These are phyloP conservation scores for Anisodus acutangulus DNA, from an alignment of 257 asterid species.

Conservation along the genomic window DNA sequence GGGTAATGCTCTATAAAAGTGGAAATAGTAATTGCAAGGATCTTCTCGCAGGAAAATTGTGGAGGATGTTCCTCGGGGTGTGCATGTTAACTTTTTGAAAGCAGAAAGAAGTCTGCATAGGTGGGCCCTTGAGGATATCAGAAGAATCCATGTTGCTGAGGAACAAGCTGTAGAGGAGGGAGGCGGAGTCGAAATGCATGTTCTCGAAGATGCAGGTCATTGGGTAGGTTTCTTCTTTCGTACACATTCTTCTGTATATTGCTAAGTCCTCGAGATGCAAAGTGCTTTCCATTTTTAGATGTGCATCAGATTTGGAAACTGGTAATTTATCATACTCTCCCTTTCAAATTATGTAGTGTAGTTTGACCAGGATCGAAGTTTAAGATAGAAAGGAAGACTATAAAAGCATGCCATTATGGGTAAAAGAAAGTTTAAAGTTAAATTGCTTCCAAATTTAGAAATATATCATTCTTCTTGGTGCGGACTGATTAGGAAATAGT, in stretches of 20 bases:
- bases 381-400: background rate
- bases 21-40: conserved; percentile 1
- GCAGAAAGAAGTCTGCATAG: conserved; percentile 97
- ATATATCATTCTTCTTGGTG: background rate
- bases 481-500: background rate
- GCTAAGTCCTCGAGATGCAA: background rate
- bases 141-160: conserved; percentile 89
- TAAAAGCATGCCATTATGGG: background rate
- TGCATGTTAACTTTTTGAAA: conserved; percentile 86
- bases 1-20: background rate
- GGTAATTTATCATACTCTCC: background rate
- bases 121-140: conserved; percentile 95
- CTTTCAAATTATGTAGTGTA: background rate
- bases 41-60: conserved; percentile 67
- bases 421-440: background rate
- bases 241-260: background rate
- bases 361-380: background rate
- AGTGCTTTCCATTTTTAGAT: conserved; percentile 1
- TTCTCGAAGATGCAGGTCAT: conserved; percentile 97
- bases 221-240: conserved; percentile 62
- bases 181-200: conserved; percentile 98
- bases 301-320: background rate
- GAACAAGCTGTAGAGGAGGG: conserved; percentile 94
- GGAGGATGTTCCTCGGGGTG: conserved; percentile 97
- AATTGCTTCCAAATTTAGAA: background rate